Evolutionary conservation across 306 rosid species (phyloP), one percentile per base, ranked within the genome.

Genomic region (Castanopsis chinensis): DNA sequence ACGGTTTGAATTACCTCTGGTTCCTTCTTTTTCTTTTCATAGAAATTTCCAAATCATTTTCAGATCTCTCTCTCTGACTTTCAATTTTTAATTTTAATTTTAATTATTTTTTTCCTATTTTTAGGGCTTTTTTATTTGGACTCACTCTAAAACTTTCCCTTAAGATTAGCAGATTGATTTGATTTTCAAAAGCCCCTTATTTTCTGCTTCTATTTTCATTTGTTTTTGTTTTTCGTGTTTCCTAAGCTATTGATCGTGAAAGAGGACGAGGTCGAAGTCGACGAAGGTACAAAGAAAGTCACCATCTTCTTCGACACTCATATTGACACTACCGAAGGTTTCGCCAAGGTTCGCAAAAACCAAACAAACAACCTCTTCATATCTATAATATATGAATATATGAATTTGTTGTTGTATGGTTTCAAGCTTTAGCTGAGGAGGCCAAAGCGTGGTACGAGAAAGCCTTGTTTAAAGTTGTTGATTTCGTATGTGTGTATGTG

Each of bases 321-420:
- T 77, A 96, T 98, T 69, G 99, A 98, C 2, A 93, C 98, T 4
- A 98, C 99, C 7, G 99, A 96, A 90, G 99, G 99, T 15, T 96
- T 96, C 71, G 92, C 99, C 5, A 96, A 92, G 96, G 98, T 91
- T 69, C 14, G 84, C 19, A 45, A 2, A 6, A 25, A n/a, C n/a
- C 27, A 25, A 25, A 25, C 27, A 25, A 6, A 17, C 11, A 45
- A 61, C 41, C 32, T 23, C 17, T 27, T 20, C 51, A 4, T 3
- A 5, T 27, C 2, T 65, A 21, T 56, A 7, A 25, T 25, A 25
- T 25, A 25, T 25, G 27, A 25, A 33, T 65, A 0, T 4, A 19
- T 15, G 30, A 41, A 58, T 20, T n/a, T 10, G 15, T 72, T 45
- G 63, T 80, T 57, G 2, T 51, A 13, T 78, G 12, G 0, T 8